Conservation (phyloP, 2,329 filamentous ascomycete genomes). For the Sporothrix schenckii region DNA sequence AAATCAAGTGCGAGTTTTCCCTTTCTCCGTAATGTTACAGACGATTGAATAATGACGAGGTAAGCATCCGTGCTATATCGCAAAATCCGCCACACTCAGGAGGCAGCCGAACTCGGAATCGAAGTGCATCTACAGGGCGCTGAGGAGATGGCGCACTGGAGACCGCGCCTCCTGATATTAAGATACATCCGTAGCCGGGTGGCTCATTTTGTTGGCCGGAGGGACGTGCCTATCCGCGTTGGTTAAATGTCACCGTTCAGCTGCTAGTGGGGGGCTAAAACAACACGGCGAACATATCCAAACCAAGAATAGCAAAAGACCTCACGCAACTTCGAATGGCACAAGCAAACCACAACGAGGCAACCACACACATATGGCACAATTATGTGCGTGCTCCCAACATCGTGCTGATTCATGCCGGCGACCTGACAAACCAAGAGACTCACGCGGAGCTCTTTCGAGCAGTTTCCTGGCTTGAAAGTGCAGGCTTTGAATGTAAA, state of each 20-base stretch:
- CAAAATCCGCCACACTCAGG: no score
- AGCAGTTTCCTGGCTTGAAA: slow-evolving; percentile 66
- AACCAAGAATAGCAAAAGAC: not conserved
- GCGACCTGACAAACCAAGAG: slow-evolving; percentile 76
- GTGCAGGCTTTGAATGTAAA: slow-evolving; percentile 68
- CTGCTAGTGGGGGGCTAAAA: slow-evolving; percentile 9
- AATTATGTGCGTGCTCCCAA: not conserved
- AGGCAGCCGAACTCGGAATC: no score
- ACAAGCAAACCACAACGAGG: not conserved
- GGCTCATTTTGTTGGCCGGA: not conserved
- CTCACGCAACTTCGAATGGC: not conserved
- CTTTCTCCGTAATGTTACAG: no score
- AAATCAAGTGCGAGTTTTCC: no score
- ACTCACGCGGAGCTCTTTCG: slow-evolving; percentile 52
- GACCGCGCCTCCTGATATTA: no score
- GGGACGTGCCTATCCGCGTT: slow-evolving; percentile 24
- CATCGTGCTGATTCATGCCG: slow-evolving; percentile 70
- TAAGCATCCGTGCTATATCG: no score
- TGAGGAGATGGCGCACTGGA: no score
- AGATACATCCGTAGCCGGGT: no score
- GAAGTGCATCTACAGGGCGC: no score
- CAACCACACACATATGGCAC: not conserved
- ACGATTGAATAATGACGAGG: no score
- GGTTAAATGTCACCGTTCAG: not conserved
- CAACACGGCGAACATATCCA: not conserved